Base-by-base conservation (phyloP, 2,329 filamentous ascomycete species). In the Annulohypoxylon truncatum region DNA sequence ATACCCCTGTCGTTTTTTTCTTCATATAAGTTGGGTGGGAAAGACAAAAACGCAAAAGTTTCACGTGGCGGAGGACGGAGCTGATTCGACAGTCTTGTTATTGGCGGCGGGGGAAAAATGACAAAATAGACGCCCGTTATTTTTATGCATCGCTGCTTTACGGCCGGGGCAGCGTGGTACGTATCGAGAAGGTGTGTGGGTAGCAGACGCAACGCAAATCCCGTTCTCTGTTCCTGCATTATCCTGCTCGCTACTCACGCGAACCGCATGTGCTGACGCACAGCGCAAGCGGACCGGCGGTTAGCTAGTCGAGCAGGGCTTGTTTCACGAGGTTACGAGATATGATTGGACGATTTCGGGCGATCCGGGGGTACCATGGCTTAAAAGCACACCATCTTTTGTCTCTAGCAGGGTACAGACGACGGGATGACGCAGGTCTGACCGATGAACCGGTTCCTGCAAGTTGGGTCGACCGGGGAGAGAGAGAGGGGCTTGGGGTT, bases 271-370 rank as follows among this genome's bases (percentile, higher is more conserved):
- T 66, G 69, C 68, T 74, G 71, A 73, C 72, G 71, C 70, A 72
- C 71, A 69, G 68, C 69, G 66, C n/a, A 15, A 61, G 64, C 64
- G 72, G 73, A 64, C 70, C 64, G 71, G 53, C 44, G 58, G 48
- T 69, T 65, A 52, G 71, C 64, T 70, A 69, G 66, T 51, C 65
- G 64, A 69, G 66, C 38, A 77, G 74, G 77, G 75, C 10, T 71
- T 79, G 77, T 82, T 82, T 80, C 78, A 83, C 77, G 80, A 80
- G 75, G 71, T 80, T 79, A 84, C 78, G 83, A 82, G 72, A 80
- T 80, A 83, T 87, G 84, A 87, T 87, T 87, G 85, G 84, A 80
- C 72, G 74, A 75, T 64, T 58, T 56, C 72, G 68, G 75, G 75
- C 68, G 73, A 75, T 74, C 74, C 77, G 72, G 67, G 72, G 66